Evolutionary conservation across 1,284 basidiomycete genomes (phyloP).

Genomic region (Erythrobasidium hasegawianum): DNA sequence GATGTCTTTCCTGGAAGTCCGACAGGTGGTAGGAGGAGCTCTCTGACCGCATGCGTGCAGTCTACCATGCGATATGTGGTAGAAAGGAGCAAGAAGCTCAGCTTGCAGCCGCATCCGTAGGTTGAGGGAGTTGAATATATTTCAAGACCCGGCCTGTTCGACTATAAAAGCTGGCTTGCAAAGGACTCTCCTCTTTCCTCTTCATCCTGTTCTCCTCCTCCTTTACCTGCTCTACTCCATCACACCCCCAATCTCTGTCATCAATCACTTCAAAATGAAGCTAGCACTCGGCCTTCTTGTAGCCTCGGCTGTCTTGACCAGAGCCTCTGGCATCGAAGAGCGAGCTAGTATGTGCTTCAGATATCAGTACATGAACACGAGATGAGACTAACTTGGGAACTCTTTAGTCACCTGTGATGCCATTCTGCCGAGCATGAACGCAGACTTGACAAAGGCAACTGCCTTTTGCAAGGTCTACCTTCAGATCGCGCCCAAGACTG

Average conservation of each 20-base stretch:
- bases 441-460: background rate
- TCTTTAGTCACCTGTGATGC: background rate
- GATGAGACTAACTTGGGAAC: background rate
- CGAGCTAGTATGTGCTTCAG: background rate
- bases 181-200: background rate
- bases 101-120: too few species aligned
- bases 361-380: background rate
- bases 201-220: constrained; percentile 2
- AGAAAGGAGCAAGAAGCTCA: too few species aligned
- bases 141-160: background rate
- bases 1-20: too few species aligned
- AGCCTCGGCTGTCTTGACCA: background rate
- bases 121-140: too few species aligned
- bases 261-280: background rate
- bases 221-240: background rate
- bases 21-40: too few species aligned
- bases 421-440: constrained; percentile 4
- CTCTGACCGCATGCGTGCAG: too few species aligned
- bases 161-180: background rate
- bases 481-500: background rate
- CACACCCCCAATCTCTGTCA: background rate
- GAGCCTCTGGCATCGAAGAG: background rate
- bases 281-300: background rate
- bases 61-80: too few species aligned
- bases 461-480: constrained; percentile 4